phyloP scores from a whole-genome alignment of 1,284 basidiomycete genomes.

The Exobasidium rhododendri region DNA sequence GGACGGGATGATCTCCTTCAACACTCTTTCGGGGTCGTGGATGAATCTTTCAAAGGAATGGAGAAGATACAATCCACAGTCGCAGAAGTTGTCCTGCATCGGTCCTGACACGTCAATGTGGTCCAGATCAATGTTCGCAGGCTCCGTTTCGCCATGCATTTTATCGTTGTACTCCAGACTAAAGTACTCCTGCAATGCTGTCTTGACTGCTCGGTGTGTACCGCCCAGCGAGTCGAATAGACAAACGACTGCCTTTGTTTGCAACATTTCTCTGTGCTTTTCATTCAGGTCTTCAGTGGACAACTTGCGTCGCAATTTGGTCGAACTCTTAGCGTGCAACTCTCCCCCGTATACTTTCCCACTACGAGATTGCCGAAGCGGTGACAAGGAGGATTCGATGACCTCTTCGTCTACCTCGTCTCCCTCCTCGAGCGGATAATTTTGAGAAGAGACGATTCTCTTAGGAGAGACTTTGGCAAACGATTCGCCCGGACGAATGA shows the following conservation, averaged over 20 bases:
- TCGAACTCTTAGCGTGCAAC: constrained; percentile 14
- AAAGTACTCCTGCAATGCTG: constrained; percentile 68
- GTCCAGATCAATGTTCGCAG: neutral
- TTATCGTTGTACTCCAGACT: constrained; percentile 77
- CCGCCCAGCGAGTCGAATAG: constrained; percentile 75
- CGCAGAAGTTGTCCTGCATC: constrained; percentile 75
- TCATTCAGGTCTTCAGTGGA: constrained; percentile 6
- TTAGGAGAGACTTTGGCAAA: neutral
- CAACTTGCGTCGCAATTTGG: neutral
- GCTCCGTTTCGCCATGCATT: constrained; percentile 37
- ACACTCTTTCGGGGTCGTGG: constrained; percentile 23
- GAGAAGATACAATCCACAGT: constrained; percentile 65
- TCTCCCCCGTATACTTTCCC: neutral
- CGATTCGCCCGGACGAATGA: neutral
- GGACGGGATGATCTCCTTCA: neutral
- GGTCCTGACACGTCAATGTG: constrained; percentile 57
- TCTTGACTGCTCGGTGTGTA: constrained; percentile 66
- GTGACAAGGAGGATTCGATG: neutral
- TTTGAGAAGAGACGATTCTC: neutral
- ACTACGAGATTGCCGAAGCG: neutral
- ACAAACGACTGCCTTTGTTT: constrained; percentile 30
- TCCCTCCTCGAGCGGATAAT: neutral
- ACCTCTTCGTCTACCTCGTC: neutral
- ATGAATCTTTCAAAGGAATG: constrained; percentile 51
- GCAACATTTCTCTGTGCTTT: constrained; percentile 12